These are phyloP conservation scores for Aureobasidium sp. DNA, from an alignment of 2,329 filamentous ascomycete species.

Conservation along the genomic window DNA sequence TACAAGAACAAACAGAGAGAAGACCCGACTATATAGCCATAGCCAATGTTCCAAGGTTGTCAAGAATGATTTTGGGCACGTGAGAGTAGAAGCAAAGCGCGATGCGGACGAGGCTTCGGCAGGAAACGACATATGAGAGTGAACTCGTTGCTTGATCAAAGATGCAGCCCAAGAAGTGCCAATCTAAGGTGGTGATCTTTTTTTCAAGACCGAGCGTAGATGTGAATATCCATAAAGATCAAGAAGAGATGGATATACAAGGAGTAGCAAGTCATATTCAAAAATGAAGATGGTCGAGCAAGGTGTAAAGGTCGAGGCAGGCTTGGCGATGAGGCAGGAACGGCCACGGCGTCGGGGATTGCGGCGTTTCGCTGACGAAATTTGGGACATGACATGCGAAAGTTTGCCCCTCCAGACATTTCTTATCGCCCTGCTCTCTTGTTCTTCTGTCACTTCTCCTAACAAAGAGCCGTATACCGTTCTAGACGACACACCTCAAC, in stretches of 20 bases:
- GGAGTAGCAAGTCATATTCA: not conserved
- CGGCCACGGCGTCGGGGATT: not conserved
- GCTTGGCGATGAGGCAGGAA: not conserved
- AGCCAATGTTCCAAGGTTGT: not conserved
- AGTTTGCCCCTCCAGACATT: constrained; percentile 13
- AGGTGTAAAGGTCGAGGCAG: not conserved
- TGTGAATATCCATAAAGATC: not conserved
- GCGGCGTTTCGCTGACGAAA: constrained; percentile 8
- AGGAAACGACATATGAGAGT: not conserved
- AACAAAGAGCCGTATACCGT: not conserved
- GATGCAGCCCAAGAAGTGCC: not conserved
- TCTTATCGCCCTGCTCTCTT: constrained; percentile 2
- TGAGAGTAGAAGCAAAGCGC: not conserved
- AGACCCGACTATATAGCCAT: not conserved
- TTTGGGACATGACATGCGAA: constrained; percentile 6
- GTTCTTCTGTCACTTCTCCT: not conserved
- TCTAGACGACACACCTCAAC: not conserved
- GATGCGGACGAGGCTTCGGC: constrained; percentile 5
- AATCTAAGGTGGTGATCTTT: not conserved
- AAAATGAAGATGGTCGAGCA: not conserved
- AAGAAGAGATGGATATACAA: not conserved
- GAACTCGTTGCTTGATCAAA: not conserved
- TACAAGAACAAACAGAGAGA: not conserved
- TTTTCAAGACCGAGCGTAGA: not conserved
- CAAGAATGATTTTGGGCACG: constrained; percentile 5